A percentile compares a stretch with the other conserved stretches of the same genome.
These are phyloP conservation scores for Adansonia gregorii DNA, from an alignment of 441 rosid genomes.

Conservation along the genomic window DNA sequence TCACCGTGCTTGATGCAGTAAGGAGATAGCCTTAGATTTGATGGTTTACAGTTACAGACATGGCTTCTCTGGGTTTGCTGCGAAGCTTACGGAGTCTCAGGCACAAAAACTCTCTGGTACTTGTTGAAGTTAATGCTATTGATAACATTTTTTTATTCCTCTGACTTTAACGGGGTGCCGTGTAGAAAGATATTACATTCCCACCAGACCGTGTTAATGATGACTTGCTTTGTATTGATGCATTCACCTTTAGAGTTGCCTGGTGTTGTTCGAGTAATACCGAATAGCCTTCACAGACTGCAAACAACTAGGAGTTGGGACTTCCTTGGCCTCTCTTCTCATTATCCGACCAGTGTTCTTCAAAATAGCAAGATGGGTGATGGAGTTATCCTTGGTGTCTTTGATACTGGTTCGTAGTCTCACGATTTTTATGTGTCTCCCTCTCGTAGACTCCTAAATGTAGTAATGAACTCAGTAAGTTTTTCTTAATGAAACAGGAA, in stretches of 20 bases:
- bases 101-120: conserved; percentile 59
- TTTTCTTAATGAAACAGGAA: conserved; percentile 39
- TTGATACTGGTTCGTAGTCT: conserved; percentile 56
- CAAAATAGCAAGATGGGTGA: conserved; percentile 60
- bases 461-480: not conserved
- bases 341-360: conserved; percentile 42
- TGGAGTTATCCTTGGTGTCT: conserved; percentile 60
- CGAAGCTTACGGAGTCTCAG: conserved; percentile 57
- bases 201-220: not conserved
- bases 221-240: conserved; percentile 17
- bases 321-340: conserved; percentile 58
- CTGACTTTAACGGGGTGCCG: not conserved
- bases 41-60: conserved; percentile 73
- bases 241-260: conserved; percentile 48
- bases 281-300: conserved; percentile 50
- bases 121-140: not conserved
- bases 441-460: not conserved
- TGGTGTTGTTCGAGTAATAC: conserved; percentile 56
- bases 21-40: conserved; percentile 48
- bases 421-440: not conserved
- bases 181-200: not conserved
- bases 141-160: not conserved
- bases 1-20: conserved; percentile 45
- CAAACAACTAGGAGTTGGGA: conserved; percentile 71
- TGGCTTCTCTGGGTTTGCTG: conserved; percentile 80